Evolutionary conservation across 495 filamentous ascomycete species (phyloP).

Genomic region (Ascodesmis nigricans): DNA sequence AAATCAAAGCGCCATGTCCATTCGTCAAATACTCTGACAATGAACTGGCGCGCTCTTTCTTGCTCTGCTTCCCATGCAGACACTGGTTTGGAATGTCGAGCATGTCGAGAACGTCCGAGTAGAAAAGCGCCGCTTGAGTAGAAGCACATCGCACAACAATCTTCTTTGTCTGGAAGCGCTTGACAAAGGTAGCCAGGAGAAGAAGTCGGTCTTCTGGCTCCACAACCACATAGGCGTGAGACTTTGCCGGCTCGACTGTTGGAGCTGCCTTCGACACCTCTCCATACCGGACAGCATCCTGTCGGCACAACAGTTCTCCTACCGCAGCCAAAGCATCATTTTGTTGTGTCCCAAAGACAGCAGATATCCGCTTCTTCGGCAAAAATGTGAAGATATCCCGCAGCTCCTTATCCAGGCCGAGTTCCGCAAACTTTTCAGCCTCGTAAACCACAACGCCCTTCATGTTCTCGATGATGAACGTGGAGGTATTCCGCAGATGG

Average conservation of each 20-base stretch:
- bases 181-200: conserved; percentile 17
- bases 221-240: conserved; percentile 16
- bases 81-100: conserved; percentile 8
- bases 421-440: conserved; percentile 1
- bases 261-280: neutral
- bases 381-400: conserved; percentile 11
- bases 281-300: conserved; percentile 4
- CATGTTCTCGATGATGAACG: conserved; percentile 14
- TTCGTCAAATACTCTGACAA: conserved; percentile 10
- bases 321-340: conserved; percentile 8
- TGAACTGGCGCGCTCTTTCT: conserved; percentile 7
- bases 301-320: conserved; percentile 1
- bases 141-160: conserved; percentile 14
- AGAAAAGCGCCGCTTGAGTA: conserved; percentile 11
- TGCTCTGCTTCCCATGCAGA: conserved; percentile 15
- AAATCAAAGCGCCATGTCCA: conserved; percentile 14
- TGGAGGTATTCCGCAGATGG: conserved; percentile 12
- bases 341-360: conserved; percentile 5
- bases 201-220: conserved; percentile 18
- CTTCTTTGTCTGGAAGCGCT: conserved; percentile 19
- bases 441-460: conserved; percentile 14
- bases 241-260: neutral
- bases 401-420: conserved; percentile 5
- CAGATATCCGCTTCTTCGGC: conserved; percentile 8
- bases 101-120: conserved; percentile 9